Evolutionary conservation across 176 grass and related monocot species (phyloP).

Genomic region (Cenchrus fungigraminus): DNA sequence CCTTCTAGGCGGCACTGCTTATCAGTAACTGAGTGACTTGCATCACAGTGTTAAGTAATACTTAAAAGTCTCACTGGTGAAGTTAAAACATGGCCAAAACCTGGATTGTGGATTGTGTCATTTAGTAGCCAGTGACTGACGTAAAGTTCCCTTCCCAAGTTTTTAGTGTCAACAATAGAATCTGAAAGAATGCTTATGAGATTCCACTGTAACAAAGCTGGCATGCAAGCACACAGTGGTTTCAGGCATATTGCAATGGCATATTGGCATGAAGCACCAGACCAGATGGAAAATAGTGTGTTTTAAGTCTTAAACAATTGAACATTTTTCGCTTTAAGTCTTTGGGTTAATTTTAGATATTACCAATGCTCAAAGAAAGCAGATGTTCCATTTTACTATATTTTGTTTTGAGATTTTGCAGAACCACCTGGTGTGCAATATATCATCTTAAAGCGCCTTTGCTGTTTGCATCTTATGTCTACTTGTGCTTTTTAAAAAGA

Average conservation of each 20-base stretch:
- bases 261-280: slow-evolving; percentile 4
- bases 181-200: background rate
- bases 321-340: too few relatives aligned
- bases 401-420: too few relatives aligned
- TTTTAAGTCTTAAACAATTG: background rate
- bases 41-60: background rate
- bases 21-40: background rate
- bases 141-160: background rate
- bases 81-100: background rate
- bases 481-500: too few relatives aligned
- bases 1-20: background rate
- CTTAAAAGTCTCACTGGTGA: background rate
- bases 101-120: background rate
- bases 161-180: background rate
- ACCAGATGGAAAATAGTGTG: background rate
- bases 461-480: too few relatives aligned
- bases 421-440: too few relatives aligned
- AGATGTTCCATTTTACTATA: too few relatives aligned
- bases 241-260: slow-evolving; percentile 2
- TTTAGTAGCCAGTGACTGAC: background rate
- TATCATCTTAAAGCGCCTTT: too few relatives aligned
- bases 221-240: background rate
- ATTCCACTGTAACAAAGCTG: background rate
- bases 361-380: too few relatives aligned
- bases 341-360: too few relatives aligned